Base-by-base conservation (phyloP, 192 early-diverging fungal species). In the Helicostylum pulchrum region DNA sequence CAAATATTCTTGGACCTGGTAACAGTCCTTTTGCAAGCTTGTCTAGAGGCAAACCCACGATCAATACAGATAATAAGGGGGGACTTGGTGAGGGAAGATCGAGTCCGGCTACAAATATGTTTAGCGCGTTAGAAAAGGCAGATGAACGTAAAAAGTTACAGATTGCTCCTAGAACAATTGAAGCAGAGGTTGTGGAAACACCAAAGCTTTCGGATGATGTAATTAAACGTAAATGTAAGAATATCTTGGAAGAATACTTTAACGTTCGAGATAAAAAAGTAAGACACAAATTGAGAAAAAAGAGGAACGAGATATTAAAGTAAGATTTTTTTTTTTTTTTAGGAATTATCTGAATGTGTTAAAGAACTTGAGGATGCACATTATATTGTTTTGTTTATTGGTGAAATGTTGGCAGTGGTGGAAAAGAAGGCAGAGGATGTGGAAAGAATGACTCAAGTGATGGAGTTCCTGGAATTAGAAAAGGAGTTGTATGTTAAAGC, bases 1-100 rank as follows among this genome's bases (percentile, higher is more conserved):
- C 66, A 9, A 63, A 77, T n/a, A 82, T 75, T 45, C 75, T 87
- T 42, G 83, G 90, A 59, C 80, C 87, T 44, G 62, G 23, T 47
- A 65, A 48, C 39, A 69, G 67, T 54, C 72, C 62, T 20, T 68
- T 69, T 34, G 19, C 57, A 42, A 62, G 56, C 30, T 61, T 74
- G 48, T 61, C n/a, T 15, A 66, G 66, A 6, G 19, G 39, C 12
- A 34, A 52, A 8, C 34, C 61, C 7, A 61, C 64, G 39, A 54
- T 32, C 17, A 48, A 26, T 46, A 55, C 26, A 12, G 62, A 73
- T 14, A 73, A 73, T 55, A 69, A 69, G 53, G 45, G 32, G 53
- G 45, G 32, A 21, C 23, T 51, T 39, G 19, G 52, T 5, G 67
- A 69, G 31, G 61, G 53, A 19, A 50, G 62, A 53, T 61, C 50